Evolutionary conservation across 176 grass and related monocot species (phyloP), one percentile per base, ranked within the genome.

Genomic region (Lolium rigidum): DNA sequence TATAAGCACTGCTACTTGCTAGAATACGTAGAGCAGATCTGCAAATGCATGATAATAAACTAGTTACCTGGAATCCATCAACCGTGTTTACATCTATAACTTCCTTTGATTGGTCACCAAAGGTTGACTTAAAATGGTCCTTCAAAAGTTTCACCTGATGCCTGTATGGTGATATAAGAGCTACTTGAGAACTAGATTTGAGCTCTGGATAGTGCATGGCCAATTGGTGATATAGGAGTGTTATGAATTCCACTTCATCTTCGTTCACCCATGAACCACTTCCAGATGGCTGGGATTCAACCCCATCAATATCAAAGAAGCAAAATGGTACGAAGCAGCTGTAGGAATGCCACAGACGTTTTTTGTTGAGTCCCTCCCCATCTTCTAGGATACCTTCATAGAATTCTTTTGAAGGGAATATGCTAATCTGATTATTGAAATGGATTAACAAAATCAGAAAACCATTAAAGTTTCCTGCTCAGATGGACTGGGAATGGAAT

Each of bases 351-450:
- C 95, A 97, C 14, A 91, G 89, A 35, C 70, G 63, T 67, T 87
- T 87, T 80, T 81, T 92, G 70, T 80, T 70, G 6, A 97, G 92
- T 78, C 86, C 87, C 63, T 97, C 92, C 43, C 87, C 92, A 61
- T 97, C 95, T 93, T 97, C 68, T 26, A 97, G 85, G 44, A 71
- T 74, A 4, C 95, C 95, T 26, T 92, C 89, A 65, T 97, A 97
- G 82, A 97, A 97, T 93, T 97, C 95, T 83, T 97, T 93, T 54
- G 96, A 98, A 67, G 96, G 96, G 84, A 98, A 98, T 31, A 91
- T 85, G 66, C 96, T 98, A 58, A 98, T 98, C 93, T 98, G 89
- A 68, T 66, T 89, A 58, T 69, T 38, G 20, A 88, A 88, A 55
- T 83, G 24, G 16, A 79, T 64, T 38, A 83, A 87, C 35, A 48